Evolutionary conservation across 495 filamentous ascomycete species (phyloP).

Genomic region (Penicillium bialowiezense): DNA sequence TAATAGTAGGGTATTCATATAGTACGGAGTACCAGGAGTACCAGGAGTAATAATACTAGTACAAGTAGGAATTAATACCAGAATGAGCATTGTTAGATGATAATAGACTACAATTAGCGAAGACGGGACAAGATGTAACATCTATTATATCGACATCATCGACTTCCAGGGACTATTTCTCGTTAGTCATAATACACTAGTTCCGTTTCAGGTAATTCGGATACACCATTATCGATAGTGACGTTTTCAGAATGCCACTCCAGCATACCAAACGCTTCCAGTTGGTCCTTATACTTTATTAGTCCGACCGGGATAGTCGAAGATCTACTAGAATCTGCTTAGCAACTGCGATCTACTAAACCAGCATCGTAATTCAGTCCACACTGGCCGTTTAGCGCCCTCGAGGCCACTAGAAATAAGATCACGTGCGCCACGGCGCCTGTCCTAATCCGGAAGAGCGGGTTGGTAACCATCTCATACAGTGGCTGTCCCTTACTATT

Average conservation of each 20-base stretch:
- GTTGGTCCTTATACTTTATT: neutral
- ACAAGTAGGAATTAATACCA: too few species aligned
- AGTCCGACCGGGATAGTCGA: neutral
- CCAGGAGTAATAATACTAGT: neutral
- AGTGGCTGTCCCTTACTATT: constrained; percentile 10
- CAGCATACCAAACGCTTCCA: neutral
- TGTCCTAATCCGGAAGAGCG: constrained; percentile 22
- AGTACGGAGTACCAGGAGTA: too few species aligned
- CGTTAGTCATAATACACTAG: constrained; percentile 13
- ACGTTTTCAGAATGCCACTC: constrained; percentile 15
- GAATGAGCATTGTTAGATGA: constrained; percentile 11
- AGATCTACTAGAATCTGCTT: neutral
- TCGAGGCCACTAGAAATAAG: neutral
- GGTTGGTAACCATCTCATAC: constrained; percentile 10
- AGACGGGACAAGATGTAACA: neutral
- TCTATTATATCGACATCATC: constrained; percentile 13
- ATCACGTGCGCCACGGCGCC: constrained; percentile 26
- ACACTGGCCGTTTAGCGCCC: too few species aligned
- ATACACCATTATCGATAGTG: constrained; percentile 15
- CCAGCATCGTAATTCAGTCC: too few species aligned
- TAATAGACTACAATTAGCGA: too few species aligned
- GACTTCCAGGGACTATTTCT: neutral
- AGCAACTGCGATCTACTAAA: neutral
- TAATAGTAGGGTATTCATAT: too few species aligned
- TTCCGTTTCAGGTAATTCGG: constrained; percentile 14